Evolutionary conservation across 2,329 filamentous ascomycete species (phyloP).

Genomic region (Myriangium duriaei): DNA sequence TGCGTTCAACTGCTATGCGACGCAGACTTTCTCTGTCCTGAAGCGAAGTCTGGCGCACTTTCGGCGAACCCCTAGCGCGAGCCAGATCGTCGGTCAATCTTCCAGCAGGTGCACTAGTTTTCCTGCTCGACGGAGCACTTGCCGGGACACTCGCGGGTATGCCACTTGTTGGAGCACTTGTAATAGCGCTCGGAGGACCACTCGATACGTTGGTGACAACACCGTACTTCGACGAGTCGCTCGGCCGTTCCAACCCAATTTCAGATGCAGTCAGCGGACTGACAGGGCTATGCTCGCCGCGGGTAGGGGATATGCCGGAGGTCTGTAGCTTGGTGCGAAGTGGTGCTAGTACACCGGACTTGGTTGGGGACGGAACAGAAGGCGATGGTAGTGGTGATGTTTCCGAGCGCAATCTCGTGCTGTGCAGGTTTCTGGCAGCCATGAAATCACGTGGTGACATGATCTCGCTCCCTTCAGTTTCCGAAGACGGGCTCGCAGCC

Average conservation of each 20-base stretch:
- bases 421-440: constrained; percentile 6
- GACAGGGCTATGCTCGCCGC: constrained; percentile 2
- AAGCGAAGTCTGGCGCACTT: constrained; percentile 5
- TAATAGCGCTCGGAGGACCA: too few species aligned
- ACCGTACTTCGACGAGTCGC: background rate
- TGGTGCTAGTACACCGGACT: background rate
- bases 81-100: constrained; percentile 4
- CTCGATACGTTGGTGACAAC: background rate
- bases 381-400: constrained; percentile 1
- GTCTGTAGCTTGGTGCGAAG: constrained; percentile 1
- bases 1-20: constrained; percentile 8
- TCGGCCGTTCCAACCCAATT: background rate
- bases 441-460: constrained; percentile 9
- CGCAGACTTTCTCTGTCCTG: constrained; percentile 7
- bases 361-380: background rate
- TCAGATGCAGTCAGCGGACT: constrained; percentile 1
- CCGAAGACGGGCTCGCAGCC: constrained; percentile 5
- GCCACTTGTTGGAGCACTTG: too few species aligned
- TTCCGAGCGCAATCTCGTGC: constrained; percentile 5
- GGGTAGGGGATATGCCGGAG: background rate
- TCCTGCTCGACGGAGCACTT: constrained; percentile 5
- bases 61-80: constrained; percentile 7
- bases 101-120: constrained; percentile 6
- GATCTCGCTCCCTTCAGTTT: constrained; percentile 8
- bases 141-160: constrained; percentile 1